phyloP scores from a whole-genome alignment of 2,329 filamentous ascomycete genomes.

The Didymella pomorum region DNA sequence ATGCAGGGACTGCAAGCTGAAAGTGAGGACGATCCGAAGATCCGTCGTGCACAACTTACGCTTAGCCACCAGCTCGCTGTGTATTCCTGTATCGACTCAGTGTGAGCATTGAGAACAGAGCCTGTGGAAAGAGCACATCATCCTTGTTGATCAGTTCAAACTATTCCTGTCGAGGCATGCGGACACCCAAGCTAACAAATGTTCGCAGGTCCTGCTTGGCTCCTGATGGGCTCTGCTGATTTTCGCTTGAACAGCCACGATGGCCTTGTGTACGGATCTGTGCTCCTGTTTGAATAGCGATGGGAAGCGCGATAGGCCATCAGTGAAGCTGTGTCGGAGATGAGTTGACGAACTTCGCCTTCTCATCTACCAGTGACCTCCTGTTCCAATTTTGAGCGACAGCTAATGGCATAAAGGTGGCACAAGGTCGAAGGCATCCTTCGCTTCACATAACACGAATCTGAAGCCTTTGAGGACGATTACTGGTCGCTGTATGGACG shows the following conservation, averaged over 20 bases:
- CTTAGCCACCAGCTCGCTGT: not conserved
- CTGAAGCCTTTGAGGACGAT: not conserved
- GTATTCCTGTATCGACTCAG: not conserved
- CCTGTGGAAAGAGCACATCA: not conserved
- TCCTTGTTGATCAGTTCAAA: not conserved
- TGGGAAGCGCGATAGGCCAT: not conserved
- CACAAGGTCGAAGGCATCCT: not conserved
- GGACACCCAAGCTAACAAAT: not conserved
- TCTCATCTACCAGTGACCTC: not conserved
- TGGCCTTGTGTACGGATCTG: too few species aligned
- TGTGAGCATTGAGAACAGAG: not conserved
- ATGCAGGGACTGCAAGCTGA: not conserved
- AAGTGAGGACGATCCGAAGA: not conserved
- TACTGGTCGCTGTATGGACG: not conserved
- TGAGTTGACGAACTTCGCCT: not conserved
- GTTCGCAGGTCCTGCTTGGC: too few species aligned
- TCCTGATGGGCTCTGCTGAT: too few species aligned
- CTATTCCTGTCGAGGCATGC: not conserved
- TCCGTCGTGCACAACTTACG: not conserved
- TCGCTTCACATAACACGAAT: not conserved
- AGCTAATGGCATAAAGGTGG: not conserved
- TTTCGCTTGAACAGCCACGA: too few species aligned
- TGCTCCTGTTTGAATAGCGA: not conserved
- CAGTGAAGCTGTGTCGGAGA: not conserved
- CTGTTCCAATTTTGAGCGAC: not conserved